phyloP scores from a whole-genome alignment of 495 filamentous ascomycete species.

The Rhizodiscina lignyota region DNA sequence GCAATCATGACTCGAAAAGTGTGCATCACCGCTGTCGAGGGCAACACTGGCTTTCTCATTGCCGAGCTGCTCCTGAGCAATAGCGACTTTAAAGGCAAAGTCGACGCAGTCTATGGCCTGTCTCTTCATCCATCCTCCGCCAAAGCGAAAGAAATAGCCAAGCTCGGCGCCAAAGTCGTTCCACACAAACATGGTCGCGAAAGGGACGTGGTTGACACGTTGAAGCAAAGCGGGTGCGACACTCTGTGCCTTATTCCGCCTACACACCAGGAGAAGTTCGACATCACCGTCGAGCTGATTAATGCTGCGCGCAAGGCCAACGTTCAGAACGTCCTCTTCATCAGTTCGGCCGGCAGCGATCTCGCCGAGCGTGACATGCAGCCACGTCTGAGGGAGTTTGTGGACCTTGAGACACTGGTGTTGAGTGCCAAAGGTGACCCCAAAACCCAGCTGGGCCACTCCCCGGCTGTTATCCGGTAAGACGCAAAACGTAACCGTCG shows the following conservation, averaged over 20 bases:
- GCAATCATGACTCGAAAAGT: slow-evolving; percentile 28
- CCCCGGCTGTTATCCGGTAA: slow-evolving; percentile 34
- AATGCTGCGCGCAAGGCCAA: slow-evolving; percentile 31
- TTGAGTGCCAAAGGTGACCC: slow-evolving; percentile 31
- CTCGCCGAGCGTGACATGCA: slow-evolving; percentile 33
- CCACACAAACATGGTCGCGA: slow-evolving; percentile 26
- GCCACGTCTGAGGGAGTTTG: slow-evolving; percentile 35
- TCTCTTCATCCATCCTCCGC: slow-evolving; percentile 12
- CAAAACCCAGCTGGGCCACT: slow-evolving; percentile 23
- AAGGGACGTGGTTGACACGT: slow-evolving; percentile 19
- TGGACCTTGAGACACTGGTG: slow-evolving; percentile 32
- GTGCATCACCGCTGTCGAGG: slow-evolving; percentile 34
- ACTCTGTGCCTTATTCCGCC: slow-evolving; percentile 39
- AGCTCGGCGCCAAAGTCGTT: slow-evolving; percentile 4
- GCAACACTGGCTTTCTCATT: slow-evolving; percentile 37
- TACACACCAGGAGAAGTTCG: slow-evolving; percentile 28
- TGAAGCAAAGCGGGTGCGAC: slow-evolving; percentile 29
- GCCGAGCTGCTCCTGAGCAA: slow-evolving; percentile 35
- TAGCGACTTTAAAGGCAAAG: slow-evolving; percentile 23
- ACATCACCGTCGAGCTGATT: slow-evolving; percentile 31
- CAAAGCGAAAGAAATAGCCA: slow-evolving; percentile 1
- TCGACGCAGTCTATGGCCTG: slow-evolving; percentile 26
- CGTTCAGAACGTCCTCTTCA: slow-evolving; percentile 32
- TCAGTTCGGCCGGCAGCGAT: slow-evolving; percentile 37
- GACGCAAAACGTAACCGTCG: too few species aligned